A percentile compares a stretch with the other conserved stretches of the same genome.
These are phyloP conservation scores for Echinochloa phyllopogon DNA, from an alignment of 176 grass and related monocot species.

Conservation along the genomic window DNA sequence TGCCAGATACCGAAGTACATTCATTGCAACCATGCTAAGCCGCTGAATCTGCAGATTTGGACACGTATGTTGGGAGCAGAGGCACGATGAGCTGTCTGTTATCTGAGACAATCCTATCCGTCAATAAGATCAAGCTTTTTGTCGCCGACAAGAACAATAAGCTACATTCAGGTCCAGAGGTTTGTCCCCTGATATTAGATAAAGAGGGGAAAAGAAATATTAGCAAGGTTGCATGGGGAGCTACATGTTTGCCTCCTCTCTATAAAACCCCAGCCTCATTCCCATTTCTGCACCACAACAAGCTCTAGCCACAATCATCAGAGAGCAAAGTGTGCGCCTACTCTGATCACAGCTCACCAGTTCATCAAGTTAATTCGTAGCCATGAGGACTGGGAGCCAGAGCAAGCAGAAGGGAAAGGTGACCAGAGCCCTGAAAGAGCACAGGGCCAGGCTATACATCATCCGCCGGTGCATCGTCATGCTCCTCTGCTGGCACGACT, in stretches of 20 bases:
- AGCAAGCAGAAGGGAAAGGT: slow-evolving; percentile 60
- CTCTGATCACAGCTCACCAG: slow-evolving; percentile 22
- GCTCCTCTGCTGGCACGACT: slow-evolving; percentile 80
- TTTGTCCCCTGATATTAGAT: slow-evolving; percentile 52
- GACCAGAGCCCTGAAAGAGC: slow-evolving; percentile 63
- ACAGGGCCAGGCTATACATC: slow-evolving; percentile 70
- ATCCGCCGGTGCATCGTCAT: slow-evolving; percentile 74
- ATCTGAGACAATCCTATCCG: slow-evolving; percentile 49
- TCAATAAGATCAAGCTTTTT: slow-evolving; percentile 52
- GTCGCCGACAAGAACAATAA: slow-evolving; percentile 58
- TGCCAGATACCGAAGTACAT: slow-evolving; percentile 43
- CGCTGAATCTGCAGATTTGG: slow-evolving; percentile 48
- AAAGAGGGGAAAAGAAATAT: not conserved
- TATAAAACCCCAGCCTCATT: slow-evolving; percentile 48
- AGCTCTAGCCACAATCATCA: slow-evolving; percentile 31
- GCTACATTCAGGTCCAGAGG: slow-evolving; percentile 47
- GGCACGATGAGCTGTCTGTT: slow-evolving; percentile 51
- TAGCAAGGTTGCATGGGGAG: slow-evolving; percentile 33
- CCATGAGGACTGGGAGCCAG: slow-evolving; percentile 56
- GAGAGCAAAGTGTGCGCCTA: slow-evolving; percentile 17
- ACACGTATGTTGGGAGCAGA: slow-evolving; percentile 43
- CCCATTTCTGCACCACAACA: slow-evolving; percentile 43
- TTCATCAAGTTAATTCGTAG: slow-evolving; percentile 14
- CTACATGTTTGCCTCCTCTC: slow-evolving; percentile 47
- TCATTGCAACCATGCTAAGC: slow-evolving; percentile 44